Evolutionary conservation across 1,284 basidiomycete genomes (phyloP).

Genomic region (Gymnopus androsaceus): DNA sequence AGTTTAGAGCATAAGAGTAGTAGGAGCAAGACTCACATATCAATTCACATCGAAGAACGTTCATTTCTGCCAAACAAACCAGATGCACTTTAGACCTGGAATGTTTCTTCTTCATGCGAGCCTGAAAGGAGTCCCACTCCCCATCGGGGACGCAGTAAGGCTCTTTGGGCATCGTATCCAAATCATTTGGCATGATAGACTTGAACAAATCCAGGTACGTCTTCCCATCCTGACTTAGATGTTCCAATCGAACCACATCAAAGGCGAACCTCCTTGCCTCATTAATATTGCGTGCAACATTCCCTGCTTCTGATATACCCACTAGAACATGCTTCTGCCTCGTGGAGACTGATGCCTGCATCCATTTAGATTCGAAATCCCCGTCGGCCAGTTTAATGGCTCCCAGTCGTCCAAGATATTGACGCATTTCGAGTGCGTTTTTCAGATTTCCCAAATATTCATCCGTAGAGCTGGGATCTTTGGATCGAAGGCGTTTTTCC

Average conservation of each 20-base stretch:
- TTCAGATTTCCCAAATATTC: neutral
- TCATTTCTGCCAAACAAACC: conserved; percentile 1
- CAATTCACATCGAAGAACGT: conserved; percentile 18
- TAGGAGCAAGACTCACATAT: conserved; percentile 15
- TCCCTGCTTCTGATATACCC: conserved; percentile 8
- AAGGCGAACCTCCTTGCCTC: conserved; percentile 9
- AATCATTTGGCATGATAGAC: conserved; percentile 12
- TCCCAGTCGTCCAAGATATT: neutral
- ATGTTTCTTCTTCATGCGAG: conserved; percentile 1
- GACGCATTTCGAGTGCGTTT: neutral
- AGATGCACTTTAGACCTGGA: conserved; percentile 3
- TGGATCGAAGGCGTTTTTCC: neutral
- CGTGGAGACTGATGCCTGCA: neutral
- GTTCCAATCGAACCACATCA: conserved; percentile 12
- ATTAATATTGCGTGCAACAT: conserved; percentile 18
- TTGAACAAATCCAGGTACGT: conserved; percentile 15
- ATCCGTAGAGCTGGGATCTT: neutral
- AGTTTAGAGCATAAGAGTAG: neutral
- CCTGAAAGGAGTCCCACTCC: conserved; percentile 12
- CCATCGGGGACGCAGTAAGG: conserved; percentile 14
- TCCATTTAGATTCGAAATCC: conserved; percentile 16
- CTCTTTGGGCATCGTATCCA: neutral
- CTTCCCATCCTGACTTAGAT: conserved; percentile 11
- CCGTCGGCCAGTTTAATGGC: neutral
- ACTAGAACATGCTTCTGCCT: conserved; percentile 18